phyloP scores from a whole-genome alignment of 2,329 filamentous ascomycete genomes.

The Chaetomium strumarium region DNA sequence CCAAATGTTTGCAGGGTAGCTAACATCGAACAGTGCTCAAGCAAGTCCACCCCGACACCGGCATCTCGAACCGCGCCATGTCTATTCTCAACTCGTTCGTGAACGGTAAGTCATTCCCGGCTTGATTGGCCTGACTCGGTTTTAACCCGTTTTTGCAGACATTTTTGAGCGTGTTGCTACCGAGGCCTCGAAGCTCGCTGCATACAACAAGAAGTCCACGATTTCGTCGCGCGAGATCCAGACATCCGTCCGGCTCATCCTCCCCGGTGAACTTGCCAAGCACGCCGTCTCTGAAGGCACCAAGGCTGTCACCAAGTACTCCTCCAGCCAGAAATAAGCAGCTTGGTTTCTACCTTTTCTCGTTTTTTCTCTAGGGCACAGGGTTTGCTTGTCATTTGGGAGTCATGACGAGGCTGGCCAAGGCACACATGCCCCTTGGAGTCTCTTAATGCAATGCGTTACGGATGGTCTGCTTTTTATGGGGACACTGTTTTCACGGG shows the following conservation, averaged over 20 bases:
- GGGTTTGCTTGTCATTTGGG: conserved; percentile 52
- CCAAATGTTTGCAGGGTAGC: background rate
- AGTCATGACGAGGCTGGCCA: conserved; percentile 53
- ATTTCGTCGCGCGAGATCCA: conserved; percentile 99
- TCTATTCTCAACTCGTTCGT: conserved; percentile 99
- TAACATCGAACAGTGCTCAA: conserved; percentile 69
- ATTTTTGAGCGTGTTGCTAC: conserved; percentile 99
- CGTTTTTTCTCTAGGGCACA: conserved; percentile 49
- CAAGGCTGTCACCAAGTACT: conserved; percentile 99
- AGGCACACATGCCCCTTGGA: conserved; percentile 42
- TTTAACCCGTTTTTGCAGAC: conserved; percentile 49
- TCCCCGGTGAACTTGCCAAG: conserved; percentile 98
- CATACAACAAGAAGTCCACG: conserved; percentile 99
- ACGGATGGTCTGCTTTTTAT: conserved; percentile 56
- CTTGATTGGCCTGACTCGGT: conserved; percentile 1
- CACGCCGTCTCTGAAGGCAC: conserved; percentile 99
- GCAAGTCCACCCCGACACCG: conserved; percentile 99
- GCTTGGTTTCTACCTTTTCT: conserved; percentile 36
- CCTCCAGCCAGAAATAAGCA: conserved; percentile 94
- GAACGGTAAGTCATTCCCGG: conserved; percentile 63
- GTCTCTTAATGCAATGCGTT: conserved; percentile 71
- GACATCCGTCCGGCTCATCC: conserved; percentile 96
- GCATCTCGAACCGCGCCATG: conserved; percentile 99
- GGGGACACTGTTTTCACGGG: conserved; percentile 62
- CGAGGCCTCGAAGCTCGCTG: conserved; percentile 96